Evolutionary conservation across 768 basidiomycete genomes (phyloP), one percentile per base, ranked within the genome.

Genomic region (Chlorophyllum brunneum): DNA sequence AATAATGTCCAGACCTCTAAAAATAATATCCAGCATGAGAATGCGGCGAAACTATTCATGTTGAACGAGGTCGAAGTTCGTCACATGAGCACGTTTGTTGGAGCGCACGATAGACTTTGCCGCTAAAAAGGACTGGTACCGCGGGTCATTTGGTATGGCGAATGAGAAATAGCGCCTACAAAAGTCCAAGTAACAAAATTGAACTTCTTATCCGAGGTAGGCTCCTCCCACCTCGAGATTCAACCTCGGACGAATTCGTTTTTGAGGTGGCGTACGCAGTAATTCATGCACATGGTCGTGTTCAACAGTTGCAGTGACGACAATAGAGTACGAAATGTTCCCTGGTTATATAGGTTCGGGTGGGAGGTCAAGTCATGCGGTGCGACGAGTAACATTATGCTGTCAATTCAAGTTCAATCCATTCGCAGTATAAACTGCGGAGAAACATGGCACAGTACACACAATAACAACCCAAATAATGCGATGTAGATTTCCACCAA

Each of bases 401-500:
- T n/a, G n/a, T n/a, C n/a, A n/a, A n/a, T n/a, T n/a, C n/a, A n/a
- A n/a, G n/a, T n/a, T n/a, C n/a, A n/a, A n/a, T n/a, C n/a, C n/a
- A n/a, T n/a, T n/a, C n/a, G n/a, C n/a, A n/a, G n/a, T n/a, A n/a
- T n/a, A n/a, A n/a, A n/a, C n/a, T n/a, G n/a, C n/a, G 27, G 18
- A 20, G 30, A 22, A 18, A 31, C 8, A 16, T 33, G 20, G 31
- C 22, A 36, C 23, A 47, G n/a, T 2, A 24, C 10, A 29, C 24
- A 26, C n/a, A 13, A n/a, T 41, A 24, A 11, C 18, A 24, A 22
- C 5, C 13, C 2, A 26, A 15, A 9, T 5, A 15, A 43, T 43
- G 23, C 54, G 16, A 65, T 75, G 70, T 75, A 69, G 69, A 63
- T 66, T 63, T 44, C 64, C 59, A 62, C 59, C 65, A 56, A 51